Evolutionary conservation across 2,329 filamentous ascomycete species (phyloP).

Genomic region (Paraphoma sp.): DNA sequence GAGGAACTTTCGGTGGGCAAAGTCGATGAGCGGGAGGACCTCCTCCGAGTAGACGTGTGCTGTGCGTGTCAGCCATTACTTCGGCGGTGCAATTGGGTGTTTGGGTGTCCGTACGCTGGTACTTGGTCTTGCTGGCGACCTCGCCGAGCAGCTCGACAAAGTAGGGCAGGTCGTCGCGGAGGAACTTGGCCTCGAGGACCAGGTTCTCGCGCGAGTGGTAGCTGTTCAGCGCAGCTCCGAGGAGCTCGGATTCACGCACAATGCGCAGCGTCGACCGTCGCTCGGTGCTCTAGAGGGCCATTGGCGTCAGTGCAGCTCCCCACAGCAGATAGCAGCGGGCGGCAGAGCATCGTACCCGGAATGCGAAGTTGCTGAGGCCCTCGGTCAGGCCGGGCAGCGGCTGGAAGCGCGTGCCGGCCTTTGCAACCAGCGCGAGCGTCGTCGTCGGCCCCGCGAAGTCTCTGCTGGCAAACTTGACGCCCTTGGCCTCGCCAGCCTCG

Average conservation of each 20-base stretch:
- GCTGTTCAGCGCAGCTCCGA: slow-evolving; percentile 86
- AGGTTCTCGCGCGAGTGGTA: slow-evolving; percentile 94
- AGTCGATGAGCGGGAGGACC: slow-evolving; percentile 75
- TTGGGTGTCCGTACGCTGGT: slow-evolving; percentile 60
- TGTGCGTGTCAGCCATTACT: slow-evolving; percentile 47
- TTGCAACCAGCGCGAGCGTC: slow-evolving; percentile 88
- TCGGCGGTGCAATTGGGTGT: not conserved
- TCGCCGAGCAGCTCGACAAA: slow-evolving; percentile 95
- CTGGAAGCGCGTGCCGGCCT: slow-evolving; percentile 94
- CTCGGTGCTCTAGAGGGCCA: slow-evolving; percentile 73
- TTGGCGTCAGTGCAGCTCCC: slow-evolving; percentile 33
- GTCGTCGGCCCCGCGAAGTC: slow-evolving; percentile 88
- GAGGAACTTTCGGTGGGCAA: slow-evolving; percentile 77
- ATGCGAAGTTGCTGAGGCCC: slow-evolving; percentile 92
- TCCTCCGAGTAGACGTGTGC: slow-evolving; percentile 92
- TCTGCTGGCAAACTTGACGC: slow-evolving; percentile 91
- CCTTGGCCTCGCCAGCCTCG: slow-evolving; percentile 83
- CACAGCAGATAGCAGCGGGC: not conserved
- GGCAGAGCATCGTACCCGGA: slow-evolving; percentile 73
- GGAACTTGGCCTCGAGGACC: slow-evolving; percentile 91
- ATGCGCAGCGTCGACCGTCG: slow-evolving; percentile 91
- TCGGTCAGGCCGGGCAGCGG: slow-evolving; percentile 86
- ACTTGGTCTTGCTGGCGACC: slow-evolving; percentile 87
- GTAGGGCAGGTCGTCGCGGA: slow-evolving; percentile 94
- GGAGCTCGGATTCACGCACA: slow-evolving; percentile 90